Evolutionary conservation across 1,284 basidiomycete species (phyloP), one percentile per base, ranked within the genome.

Genomic region (Ganoderma boninense): DNA sequence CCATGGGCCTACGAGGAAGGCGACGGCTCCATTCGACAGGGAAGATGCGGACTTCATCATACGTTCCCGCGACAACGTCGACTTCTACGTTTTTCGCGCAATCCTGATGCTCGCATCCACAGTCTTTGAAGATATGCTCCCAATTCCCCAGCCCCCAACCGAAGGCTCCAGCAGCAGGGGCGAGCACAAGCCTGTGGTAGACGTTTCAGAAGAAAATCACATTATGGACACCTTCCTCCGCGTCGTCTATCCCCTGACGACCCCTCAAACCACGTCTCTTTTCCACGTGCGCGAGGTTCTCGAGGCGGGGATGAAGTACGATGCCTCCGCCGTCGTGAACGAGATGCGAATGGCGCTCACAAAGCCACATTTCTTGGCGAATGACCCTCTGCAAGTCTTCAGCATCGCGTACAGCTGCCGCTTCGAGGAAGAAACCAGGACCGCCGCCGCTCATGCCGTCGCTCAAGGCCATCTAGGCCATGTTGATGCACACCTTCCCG

Each of bases 31-130:
- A 4, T 71, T 71, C 61, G 65, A 71, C 20, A 16, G 61, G 13
- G 43, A 65, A 3, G 66, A 72, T 46, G 71, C 78, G 71, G 75
- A 79, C 77, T 71, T 79, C 71, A 79, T 82, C 78, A 71, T 79
- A 73, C 76, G 75, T 68, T 73, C 79, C 68, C 77, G 76, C 35
- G 69, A 76, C 60, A 43, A 61, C 20, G 65, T 72, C 13, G 69
- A 75, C 73, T 75, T 76, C 65, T 52, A 64, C 23, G 71, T 73
- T 42, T 73, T 74, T 49, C 66, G 69, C 8, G 11, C 49, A 57
- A 75, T 77, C 60, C 66, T 77, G 16, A 64, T 71, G 14, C 42
- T 73, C 10, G 75, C 78, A 64, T 79, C 78, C 16, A 40, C 65
- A 4, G 26, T 69, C 11, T 74, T 74, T 26, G 63, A 71, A 18